Conservation (phyloP, 495 filamentous ascomycete genomes). For the Daldinia childiae region DNA sequence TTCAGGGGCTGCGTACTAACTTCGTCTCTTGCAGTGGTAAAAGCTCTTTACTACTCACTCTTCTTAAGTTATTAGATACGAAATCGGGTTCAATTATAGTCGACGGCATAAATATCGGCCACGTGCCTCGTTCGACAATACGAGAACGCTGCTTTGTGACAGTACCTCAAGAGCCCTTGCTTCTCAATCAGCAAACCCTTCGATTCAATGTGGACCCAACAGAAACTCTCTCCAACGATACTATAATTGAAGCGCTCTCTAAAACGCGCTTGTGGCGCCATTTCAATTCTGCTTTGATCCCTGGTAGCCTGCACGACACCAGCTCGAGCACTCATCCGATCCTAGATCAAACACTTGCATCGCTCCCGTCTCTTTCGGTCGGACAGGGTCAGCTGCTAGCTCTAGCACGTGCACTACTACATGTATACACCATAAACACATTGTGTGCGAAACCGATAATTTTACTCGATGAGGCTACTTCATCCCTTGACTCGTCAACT, state of each 20-base stretch:
- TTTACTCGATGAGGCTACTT: constrained; percentile 85
- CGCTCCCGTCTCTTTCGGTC: constrained; percentile 42
- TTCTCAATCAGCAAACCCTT: constrained; percentile 54
- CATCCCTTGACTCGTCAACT: constrained; percentile 80
- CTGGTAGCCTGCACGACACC: background rate
- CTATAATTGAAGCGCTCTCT: constrained; percentile 51
- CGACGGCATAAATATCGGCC: constrained; percentile 57
- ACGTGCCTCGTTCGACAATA: constrained; percentile 47
- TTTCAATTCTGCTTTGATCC: constrained; percentile 43
- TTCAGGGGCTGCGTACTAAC: constrained; percentile 1
- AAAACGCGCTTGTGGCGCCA: constrained; percentile 35
- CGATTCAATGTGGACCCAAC: constrained; percentile 61
- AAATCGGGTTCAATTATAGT: constrained; percentile 53
- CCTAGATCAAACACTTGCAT: constrained; percentile 33
- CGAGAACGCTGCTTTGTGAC: constrained; percentile 47
- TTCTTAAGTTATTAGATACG: constrained; percentile 52
- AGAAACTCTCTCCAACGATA: constrained; percentile 47
- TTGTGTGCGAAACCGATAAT: constrained; percentile 61
- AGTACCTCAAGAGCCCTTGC: constrained; percentile 61
- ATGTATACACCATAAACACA: constrained; percentile 12
- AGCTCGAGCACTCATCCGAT: constrained; percentile 13
- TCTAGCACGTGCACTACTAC: constrained; percentile 22
- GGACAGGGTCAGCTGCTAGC: constrained; percentile 41
- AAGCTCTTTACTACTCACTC: constrained; percentile 49
- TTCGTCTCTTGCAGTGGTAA: constrained; percentile 49